Evolutionary conservation across 768 basidiomycete genomes (phyloP).

Genomic region (Boletus subparvulus): DNA sequence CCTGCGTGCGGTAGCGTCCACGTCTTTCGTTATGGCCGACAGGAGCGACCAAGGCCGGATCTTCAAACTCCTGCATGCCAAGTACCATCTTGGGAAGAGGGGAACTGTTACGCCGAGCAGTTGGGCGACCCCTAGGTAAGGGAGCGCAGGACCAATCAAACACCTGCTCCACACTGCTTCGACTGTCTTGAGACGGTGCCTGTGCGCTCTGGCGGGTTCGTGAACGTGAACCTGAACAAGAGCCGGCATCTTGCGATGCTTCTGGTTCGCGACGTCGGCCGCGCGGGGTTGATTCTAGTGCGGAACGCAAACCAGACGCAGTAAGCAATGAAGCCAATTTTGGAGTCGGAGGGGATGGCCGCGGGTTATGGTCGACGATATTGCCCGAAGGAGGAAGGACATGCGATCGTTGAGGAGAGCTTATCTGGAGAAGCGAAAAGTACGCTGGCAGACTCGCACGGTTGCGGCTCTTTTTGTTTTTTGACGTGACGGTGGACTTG

Average conservation of each 20-base stretch:
- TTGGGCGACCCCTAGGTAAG: conserved; percentile 44
- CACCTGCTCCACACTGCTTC: conserved; percentile 43
- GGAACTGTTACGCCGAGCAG: conserved; percentile 55
- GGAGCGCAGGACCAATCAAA: conserved; percentile 48
- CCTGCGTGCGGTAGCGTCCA: conserved; percentile 55
- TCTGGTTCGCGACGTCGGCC: conserved; percentile 49
- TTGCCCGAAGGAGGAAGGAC: conserved; percentile 44
- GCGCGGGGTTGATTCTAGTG: conserved; percentile 47
- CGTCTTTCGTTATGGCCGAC: conserved; percentile 35
- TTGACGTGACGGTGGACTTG: conserved; percentile 33
- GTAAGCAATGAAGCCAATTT: conserved; percentile 41
- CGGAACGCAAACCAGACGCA: conserved; percentile 35
- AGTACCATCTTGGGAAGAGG: conserved; percentile 52
- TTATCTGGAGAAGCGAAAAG: conserved; percentile 68
- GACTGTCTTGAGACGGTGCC: conserved; percentile 22
- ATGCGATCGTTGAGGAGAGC: conserved; percentile 41
- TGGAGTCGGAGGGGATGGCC: conserved; percentile 62
- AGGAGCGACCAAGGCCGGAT: conserved; percentile 28
- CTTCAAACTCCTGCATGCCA: conserved; percentile 35
- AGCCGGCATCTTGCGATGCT: conserved; percentile 33
- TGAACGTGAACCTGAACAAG: conserved; percentile 44
- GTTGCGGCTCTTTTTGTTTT: conserved; percentile 55
- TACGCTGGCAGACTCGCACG: conserved; percentile 74
- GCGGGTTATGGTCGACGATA: conserved; percentile 38
- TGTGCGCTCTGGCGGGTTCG: conserved; percentile 28